Evolutionary conservation across 1,139 yeast genomes (phyloP).

Genomic region (Hemisphaericaspora subhashii): DNA sequence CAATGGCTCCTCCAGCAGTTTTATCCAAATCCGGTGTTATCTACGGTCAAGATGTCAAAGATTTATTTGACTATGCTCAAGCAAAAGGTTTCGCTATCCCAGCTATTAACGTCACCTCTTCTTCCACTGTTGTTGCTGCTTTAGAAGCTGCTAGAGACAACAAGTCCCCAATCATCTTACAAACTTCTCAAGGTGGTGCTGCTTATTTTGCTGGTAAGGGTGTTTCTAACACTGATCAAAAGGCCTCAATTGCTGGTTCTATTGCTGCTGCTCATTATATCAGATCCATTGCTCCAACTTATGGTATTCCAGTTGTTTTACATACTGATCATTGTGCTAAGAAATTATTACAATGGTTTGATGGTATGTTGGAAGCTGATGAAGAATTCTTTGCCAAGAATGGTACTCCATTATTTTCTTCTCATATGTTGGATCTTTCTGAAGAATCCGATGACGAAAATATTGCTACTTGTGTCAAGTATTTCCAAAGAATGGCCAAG

Average conservation of each 20-base stretch:
- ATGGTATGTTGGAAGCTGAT: conserved; percentile 96
- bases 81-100: conserved; percentile 95
- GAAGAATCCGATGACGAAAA: conserved; percentile 96
- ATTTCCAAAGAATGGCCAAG: conserved; percentile 92
- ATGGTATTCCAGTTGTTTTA: conserved; percentile 94
- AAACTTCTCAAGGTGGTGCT: conserved; percentile 99
- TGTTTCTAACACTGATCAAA: conserved; percentile 88
- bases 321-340: conserved; percentile 99
- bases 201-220: conserved; percentile 99
- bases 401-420: conserved; percentile 96
- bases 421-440: conserved; percentile 98
- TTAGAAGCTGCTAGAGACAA: conserved; percentile 97
- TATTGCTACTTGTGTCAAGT: conserved; percentile 91
- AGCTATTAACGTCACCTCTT: conserved; percentile 96
- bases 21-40: conserved; percentile 94
- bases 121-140: conserved; percentile 96
- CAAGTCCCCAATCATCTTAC: conserved; percentile 94
- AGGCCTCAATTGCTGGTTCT: conserved; percentile 93
- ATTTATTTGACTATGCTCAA: conserved; percentile 91
- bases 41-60: conserved; percentile 96
- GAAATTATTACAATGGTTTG: conserved; percentile 97
- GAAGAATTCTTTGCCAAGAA: conserved; percentile 82
- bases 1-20: conserved; percentile 57
- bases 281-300: conserved; percentile 93
- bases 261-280: conserved; percentile 98